A percentile compares a stretch with the other conserved stretches of the same genome.
These are phyloP conservation scores for Fusarium sp. DNA, from an alignment of 2,329 filamentous ascomycete species.

Conservation along the genomic window DNA sequence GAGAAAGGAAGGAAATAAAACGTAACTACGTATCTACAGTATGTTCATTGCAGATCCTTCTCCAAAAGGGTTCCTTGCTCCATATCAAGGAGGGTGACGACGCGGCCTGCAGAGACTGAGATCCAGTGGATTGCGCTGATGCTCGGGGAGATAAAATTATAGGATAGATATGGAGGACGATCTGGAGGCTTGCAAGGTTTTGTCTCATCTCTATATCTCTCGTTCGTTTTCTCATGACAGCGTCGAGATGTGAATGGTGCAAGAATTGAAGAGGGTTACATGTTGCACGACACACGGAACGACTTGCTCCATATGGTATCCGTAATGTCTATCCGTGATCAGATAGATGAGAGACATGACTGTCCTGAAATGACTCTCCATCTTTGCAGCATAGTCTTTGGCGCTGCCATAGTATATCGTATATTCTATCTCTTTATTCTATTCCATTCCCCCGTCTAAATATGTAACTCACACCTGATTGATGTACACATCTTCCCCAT, in stretches of 20 bases:
- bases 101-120: slow-evolving; percentile 15
- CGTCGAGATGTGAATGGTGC: neutral
- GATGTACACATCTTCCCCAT: neutral
- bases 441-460: neutral
- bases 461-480: slow-evolving; percentile 6
- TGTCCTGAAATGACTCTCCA: neutral
- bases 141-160: slow-evolving; percentile 7
- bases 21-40: neutral
- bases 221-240: neutral
- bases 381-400: neutral
- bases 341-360: neutral
- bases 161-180: neutral
- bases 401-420: slow-evolving; percentile 1
- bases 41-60: slow-evolving; percentile 15
- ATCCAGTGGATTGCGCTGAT: slow-evolving; percentile 13
- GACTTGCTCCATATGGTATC: slow-evolving; percentile 1
- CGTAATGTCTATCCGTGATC: neutral
- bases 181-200: neutral
- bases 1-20: neutral
- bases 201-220: slow-evolving; percentile 1
- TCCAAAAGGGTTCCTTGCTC: neutral
- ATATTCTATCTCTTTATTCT: slow-evolving; percentile 13
- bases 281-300: slow-evolving; percentile 1
- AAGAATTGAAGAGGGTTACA: neutral
- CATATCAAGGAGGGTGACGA: slow-evolving; percentile 16